phyloP scores from a whole-genome alignment of 1,284 basidiomycete genomes.

The Sphagnurus paluster region DNA sequence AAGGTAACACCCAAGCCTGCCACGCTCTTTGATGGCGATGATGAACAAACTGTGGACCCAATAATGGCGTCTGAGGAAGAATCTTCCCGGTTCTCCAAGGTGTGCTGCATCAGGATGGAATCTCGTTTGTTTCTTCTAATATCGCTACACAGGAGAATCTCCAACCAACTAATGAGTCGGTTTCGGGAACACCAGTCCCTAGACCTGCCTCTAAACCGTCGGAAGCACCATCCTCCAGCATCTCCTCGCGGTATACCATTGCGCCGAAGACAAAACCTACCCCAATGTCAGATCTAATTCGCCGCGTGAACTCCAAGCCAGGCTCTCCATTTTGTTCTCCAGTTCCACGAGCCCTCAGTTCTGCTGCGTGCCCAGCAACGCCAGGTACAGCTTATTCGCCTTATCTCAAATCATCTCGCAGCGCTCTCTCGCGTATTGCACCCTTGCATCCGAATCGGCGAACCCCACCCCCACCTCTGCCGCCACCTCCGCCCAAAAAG shows the following conservation, averaged over 20 bases:
- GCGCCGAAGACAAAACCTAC: conserved; percentile 47
- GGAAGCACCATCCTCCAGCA: conserved; percentile 22
- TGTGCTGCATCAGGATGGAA: conserved; percentile 1
- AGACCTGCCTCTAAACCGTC: conserved; percentile 5
- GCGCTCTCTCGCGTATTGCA: conserved; percentile 62
- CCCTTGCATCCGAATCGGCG: conserved; percentile 71
- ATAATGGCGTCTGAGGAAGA: conserved; percentile 4
- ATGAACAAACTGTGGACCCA: background rate
- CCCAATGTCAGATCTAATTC: conserved; percentile 73
- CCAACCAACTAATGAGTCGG: background rate
- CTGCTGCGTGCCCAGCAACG: conserved; percentile 15
- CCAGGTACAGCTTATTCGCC: conserved; percentile 55
- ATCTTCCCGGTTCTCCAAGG: conserved; percentile 12
- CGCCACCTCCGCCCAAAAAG: conserved; percentile 63
- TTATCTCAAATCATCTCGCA: conserved; percentile 61
- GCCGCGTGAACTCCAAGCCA: conserved; percentile 65
- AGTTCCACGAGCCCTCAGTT: conserved; percentile 23
- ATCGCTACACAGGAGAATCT: conserved; percentile 18
- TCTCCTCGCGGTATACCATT: conserved; percentile 40
- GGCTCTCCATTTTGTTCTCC: conserved; percentile 58
- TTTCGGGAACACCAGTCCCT: background rate
- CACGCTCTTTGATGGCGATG: background rate
- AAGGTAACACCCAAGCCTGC: background rate
- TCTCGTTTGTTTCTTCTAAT: background rate
- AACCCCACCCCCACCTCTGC: conserved; percentile 61